phyloP scores from a whole-genome alignment of 495 filamentous ascomycete species.

The Talaromyces proteolyticus region DNA sequence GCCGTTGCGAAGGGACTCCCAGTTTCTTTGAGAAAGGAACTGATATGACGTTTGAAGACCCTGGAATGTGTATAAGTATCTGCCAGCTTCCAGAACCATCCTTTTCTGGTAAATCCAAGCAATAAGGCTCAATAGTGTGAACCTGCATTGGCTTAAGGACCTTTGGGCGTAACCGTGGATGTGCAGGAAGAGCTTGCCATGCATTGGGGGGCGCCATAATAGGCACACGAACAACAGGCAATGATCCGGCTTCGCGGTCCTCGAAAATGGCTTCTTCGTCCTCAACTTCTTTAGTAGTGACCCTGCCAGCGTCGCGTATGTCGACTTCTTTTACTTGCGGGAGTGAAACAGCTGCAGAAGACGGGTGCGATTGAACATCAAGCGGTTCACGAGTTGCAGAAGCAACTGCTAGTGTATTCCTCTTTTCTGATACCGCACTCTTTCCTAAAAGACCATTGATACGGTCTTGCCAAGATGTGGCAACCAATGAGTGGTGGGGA shows the following conservation, averaged over 20 bases:
- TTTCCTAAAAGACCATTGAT: slow-evolving; percentile 70
- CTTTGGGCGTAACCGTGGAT: slow-evolving; percentile 26
- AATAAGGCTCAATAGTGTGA: slow-evolving; percentile 30
- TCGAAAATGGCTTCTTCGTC: slow-evolving; percentile 80
- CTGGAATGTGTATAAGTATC: slow-evolving; percentile 30
- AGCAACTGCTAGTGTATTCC: slow-evolving; percentile 47
- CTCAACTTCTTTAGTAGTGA: slow-evolving; percentile 56
- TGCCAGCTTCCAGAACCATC: slow-evolving; percentile 27
- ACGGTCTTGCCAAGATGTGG: slow-evolving; percentile 65
- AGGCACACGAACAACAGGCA: slow-evolving; percentile 65
- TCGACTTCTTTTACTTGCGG: slow-evolving; percentile 31
- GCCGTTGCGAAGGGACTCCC: slow-evolving; percentile 14
- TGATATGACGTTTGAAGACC: slow-evolving; percentile 20
- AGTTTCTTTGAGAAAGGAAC: slow-evolving; percentile 27
- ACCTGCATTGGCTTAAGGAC: slow-evolving; percentile 32
- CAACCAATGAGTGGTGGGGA: slow-evolving; percentile 5
- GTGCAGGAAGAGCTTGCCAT: slow-evolving; percentile 38
- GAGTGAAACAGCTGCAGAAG: slow-evolving; percentile 53
- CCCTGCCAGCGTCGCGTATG: slow-evolving; percentile 29
- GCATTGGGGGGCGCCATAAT: slow-evolving; percentile 48
- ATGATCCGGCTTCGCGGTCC: slow-evolving; percentile 73
- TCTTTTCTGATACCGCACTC: slow-evolving; percentile 41
- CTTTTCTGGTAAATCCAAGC: slow-evolving; percentile 26
- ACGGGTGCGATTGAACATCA: slow-evolving; percentile 43
- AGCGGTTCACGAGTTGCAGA: slow-evolving; percentile 57